Evolutionary conservation across 805 yeast species (phyloP).

Genomic region (Lipomyces yamadae): DNA sequence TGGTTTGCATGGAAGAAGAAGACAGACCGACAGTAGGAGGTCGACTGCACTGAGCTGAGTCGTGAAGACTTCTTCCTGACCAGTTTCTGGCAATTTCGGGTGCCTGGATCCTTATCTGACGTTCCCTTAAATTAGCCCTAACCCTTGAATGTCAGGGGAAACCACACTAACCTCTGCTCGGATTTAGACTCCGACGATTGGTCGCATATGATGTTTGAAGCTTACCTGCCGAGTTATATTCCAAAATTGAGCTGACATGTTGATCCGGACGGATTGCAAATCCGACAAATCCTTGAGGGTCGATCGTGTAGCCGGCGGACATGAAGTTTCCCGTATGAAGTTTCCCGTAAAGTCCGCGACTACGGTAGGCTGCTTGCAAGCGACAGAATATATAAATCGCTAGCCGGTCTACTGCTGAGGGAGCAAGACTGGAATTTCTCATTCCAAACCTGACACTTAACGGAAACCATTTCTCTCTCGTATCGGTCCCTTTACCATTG

Average conservation of each 20-base stretch:
- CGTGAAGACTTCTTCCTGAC: background rate
- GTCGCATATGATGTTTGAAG: background rate
- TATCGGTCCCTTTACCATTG: background rate
- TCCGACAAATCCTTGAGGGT: background rate
- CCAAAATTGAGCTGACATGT: background rate
- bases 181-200: background rate
- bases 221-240: background rate
- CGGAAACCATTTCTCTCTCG: constrained; percentile 1
- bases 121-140: background rate
- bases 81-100: background rate
- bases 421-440: background rate
- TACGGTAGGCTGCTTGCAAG: background rate
- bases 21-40: background rate
- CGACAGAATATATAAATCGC: background rate
- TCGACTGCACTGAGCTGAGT: no score
- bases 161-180: background rate
- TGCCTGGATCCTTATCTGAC: background rate
- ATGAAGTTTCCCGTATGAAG: constrained; percentile 1
- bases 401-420: background rate
- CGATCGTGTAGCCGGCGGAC: background rate
- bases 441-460: background rate
- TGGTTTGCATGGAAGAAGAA: background rate
- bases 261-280: background rate
- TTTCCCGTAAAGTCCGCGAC: constrained; percentile 1
- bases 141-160: background rate